Conservation (phyloP, 495 filamentous ascomycete genomes). For the Pseudotulostoma volvatum region DNA sequence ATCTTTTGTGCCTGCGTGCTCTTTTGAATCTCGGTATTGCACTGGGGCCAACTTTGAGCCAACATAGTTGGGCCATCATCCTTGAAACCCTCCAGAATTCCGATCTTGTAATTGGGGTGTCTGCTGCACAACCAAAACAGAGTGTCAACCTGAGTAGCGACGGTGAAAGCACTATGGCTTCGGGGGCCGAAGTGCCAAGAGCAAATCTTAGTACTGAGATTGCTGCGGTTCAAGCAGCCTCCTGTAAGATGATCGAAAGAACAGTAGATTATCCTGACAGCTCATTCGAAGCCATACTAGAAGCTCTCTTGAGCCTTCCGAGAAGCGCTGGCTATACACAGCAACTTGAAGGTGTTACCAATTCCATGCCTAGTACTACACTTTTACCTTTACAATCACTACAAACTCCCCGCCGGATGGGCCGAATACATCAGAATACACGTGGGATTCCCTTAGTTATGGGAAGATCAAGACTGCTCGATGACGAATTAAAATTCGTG, state of each 20-base stretch:
- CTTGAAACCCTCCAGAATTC: constrained; percentile 84
- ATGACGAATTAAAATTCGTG: constrained; percentile 45
- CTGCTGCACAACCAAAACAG: constrained; percentile 19
- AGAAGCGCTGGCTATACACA: constrained; percentile 18
- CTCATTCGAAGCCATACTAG: constrained; percentile 62
- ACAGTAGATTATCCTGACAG: constrained; percentile 72
- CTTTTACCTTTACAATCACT: constrained; percentile 12
- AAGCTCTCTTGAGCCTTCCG: constrained; percentile 52
- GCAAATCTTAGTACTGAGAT: constrained; percentile 61
- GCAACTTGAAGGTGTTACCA: neutral
- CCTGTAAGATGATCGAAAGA: constrained; percentile 73
- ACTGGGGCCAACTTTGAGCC: constrained; percentile 67
- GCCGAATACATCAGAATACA: constrained; percentile 37
- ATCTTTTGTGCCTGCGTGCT: constrained; percentile 76
- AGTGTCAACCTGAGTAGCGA: constrained; percentile 15
- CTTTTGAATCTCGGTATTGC: constrained; percentile 90
- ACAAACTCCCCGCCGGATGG: constrained; percentile 16
- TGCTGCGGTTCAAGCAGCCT: constrained; percentile 76
- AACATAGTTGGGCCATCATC: constrained; percentile 71
- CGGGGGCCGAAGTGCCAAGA: constrained; percentile 30
- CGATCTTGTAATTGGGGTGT: constrained; percentile 61
- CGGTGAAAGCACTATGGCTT: constrained; percentile 12
- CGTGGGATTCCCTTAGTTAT: constrained; percentile 38
- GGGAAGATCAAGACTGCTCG: constrained; percentile 28
- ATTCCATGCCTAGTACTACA: constrained; percentile 8